These are phyloP conservation scores for Scolecobasidium constrictum DNA, from an alignment of 2,329 filamentous ascomycete species.

Conservation along the genomic window DNA sequence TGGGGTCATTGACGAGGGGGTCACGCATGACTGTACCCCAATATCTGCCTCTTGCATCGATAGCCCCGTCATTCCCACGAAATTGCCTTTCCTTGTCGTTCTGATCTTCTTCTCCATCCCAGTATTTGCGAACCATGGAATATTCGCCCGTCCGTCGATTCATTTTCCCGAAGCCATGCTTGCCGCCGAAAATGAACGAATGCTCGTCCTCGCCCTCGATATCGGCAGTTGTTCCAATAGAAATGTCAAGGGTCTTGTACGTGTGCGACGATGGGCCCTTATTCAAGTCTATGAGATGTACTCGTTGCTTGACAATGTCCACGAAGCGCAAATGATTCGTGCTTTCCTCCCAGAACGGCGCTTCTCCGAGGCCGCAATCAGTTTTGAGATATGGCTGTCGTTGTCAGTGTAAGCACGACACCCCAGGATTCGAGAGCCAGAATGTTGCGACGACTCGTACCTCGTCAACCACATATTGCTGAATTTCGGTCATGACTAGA, in stretches of 20 bases:
- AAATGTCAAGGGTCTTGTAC: conserved; percentile 44
- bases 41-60: conserved; percentile 70
- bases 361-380: conserved; percentile 60
- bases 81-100: conserved; percentile 40
- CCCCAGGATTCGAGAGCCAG: background rate
- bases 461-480: background rate
- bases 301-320: conserved; percentile 67
- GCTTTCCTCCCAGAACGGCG: conserved; percentile 58
- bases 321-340: conserved; percentile 63
- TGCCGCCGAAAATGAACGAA: conserved; percentile 66
- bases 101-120: conserved; percentile 37
- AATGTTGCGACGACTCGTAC: background rate
- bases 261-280: conserved; percentile 49
- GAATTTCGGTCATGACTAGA: background rate
- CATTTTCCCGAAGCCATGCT: conserved; percentile 70
- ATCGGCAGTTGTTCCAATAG: conserved; percentile 60
- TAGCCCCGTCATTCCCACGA: conserved; percentile 70
- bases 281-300: conserved; percentile 60
- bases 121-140: conserved; percentile 46
- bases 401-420: background rate
- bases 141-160: conserved; percentile 50
- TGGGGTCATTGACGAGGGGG: conserved; percentile 47
- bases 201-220: conserved; percentile 55
- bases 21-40: conserved; percentile 86
- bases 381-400: conserved; percentile 44